Evolutionary conservation across 495 filamentous ascomycete genomes (phyloP).

Genomic region (Hypoxylon fragiforme): DNA sequence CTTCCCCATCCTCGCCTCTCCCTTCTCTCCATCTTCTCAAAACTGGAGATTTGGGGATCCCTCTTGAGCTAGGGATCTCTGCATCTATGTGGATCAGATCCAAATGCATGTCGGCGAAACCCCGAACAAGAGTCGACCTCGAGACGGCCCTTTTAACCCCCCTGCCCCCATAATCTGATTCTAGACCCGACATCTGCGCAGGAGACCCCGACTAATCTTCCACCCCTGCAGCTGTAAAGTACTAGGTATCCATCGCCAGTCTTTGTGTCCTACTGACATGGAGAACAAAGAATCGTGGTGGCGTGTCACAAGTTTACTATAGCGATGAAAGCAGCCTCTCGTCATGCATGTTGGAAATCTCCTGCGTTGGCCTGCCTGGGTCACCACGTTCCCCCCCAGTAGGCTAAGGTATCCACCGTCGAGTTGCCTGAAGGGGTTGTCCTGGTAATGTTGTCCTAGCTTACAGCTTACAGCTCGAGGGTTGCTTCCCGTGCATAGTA

Average conservation of each 20-base stretch:
- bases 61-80: slow-evolving; percentile 25
- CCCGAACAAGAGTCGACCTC: slow-evolving; percentile 32
- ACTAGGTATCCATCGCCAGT: too few relatives aligned
- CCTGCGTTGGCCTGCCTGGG: background rate
- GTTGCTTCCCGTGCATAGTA: slow-evolving; percentile 26
- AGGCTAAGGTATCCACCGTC: slow-evolving; percentile 11
- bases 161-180: slow-evolving; percentile 35
- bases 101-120: slow-evolving; percentile 33
- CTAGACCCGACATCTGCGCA: slow-evolving; percentile 36
- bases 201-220: slow-evolving; percentile 32
- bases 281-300: slow-evolving; percentile 5
- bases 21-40: slow-evolving; percentile 36
- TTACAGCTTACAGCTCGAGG: slow-evolving; percentile 16
- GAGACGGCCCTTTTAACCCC: slow-evolving; percentile 41
- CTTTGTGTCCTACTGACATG: too few relatives aligned
- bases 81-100: slow-evolving; percentile 27
- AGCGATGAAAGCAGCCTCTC: slow-evolving; percentile 5
- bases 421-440: slow-evolving; percentile 23
- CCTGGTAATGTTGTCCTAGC: slow-evolving; percentile 20
- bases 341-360: slow-evolving; percentile 3
- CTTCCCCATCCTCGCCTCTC: slow-evolving; percentile 11
- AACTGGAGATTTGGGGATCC: slow-evolving; percentile 31
- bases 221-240: slow-evolving; percentile 19
- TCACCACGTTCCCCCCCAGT: slow-evolving; percentile 35
- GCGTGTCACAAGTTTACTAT: slow-evolving; percentile 30